phyloP scores from a whole-genome alignment of 192 early-diverging fungal species.

The Cladochytrium replicatum region DNA sequence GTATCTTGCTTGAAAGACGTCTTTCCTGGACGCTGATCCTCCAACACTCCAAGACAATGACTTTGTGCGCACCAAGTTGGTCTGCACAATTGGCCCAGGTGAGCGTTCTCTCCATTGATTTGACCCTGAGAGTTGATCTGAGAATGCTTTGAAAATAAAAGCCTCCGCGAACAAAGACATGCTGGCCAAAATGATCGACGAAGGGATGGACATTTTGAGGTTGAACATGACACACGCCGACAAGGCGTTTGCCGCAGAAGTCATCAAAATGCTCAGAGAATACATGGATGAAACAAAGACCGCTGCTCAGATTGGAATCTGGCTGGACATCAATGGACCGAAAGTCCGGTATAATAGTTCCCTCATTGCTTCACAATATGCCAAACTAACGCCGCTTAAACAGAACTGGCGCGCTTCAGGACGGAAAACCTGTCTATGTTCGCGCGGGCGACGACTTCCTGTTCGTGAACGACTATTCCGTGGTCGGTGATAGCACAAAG shows the following conservation, averaged over 20 bases:
- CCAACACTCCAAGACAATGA: too few species aligned
- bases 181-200: slow-evolving; percentile 30
- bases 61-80: slow-evolving; percentile 27
- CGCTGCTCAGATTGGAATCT: slow-evolving; percentile 40
- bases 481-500: slow-evolving; percentile 42
- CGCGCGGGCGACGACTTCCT: slow-evolving; percentile 40
- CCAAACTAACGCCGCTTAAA: too few species aligned
- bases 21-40: too few species aligned
- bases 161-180: slow-evolving; percentile 35
- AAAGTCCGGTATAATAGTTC: slow-evolving; percentile 38
- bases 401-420: slow-evolving; percentile 38
- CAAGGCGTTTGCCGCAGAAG: slow-evolving; percentile 38
- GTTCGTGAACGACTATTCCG: slow-evolving; percentile 40
- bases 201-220: slow-evolving; percentile 44
- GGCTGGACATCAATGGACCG: slow-evolving; percentile 53
- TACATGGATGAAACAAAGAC: slow-evolving; percentile 21
- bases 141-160: too few species aligned
- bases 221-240: slow-evolving; percentile 47
- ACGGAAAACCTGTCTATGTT: slow-evolving; percentile 30
- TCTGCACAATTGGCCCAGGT: slow-evolving; percentile 43
- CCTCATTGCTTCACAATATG: too few species aligned
- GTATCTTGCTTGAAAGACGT: too few species aligned
- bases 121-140: too few species aligned
- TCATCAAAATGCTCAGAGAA: slow-evolving; percentile 32
- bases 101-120: too few species aligned